A percentile compares a stretch with the other conserved stretches of the same genome.
Evolutionary conservation across 169 alveolate genomes (phyloP).

Genomic region (Cryptosporidium sp.): DNA sequence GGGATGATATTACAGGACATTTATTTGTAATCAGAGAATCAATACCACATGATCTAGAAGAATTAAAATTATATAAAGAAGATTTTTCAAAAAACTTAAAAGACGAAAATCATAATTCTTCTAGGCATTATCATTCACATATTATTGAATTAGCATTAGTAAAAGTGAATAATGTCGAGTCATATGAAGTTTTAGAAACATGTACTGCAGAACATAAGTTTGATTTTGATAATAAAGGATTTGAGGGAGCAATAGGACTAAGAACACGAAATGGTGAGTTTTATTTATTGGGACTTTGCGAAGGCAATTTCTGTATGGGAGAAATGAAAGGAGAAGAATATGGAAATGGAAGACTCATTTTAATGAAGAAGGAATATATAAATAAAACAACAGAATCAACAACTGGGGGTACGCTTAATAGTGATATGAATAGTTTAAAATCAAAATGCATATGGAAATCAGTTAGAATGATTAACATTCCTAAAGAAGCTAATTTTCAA

Average conservation of each 20-base stretch:
- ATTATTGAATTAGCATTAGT: conserved; percentile 63
- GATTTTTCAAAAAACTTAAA: background rate
- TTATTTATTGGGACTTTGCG: conserved; percentile 64
- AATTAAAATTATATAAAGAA: no score
- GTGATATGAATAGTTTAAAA: conserved; percentile 8
- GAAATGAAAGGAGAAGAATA: conserved; percentile 53
- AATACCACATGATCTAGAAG: conserved; percentile 35
- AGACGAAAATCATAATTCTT: background rate
- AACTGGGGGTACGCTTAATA: background rate
- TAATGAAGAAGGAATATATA: conserved; percentile 71
- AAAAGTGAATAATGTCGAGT: conserved; percentile 50
- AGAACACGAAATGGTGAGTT: conserved; percentile 65
- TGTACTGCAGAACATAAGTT: conserved; percentile 56
- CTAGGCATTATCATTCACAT: conserved; percentile 63
- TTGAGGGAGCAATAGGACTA: conserved; percentile 74
- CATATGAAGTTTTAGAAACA: conserved; percentile 64
- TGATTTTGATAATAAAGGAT: conserved; percentile 66
- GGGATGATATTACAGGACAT: conserved; percentile 41
- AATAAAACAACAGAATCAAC: background rate
- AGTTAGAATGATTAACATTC: conserved; percentile 55
- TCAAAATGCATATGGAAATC: conserved; percentile 72
- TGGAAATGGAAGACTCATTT: conserved; percentile 73
- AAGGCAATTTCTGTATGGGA: conserved; percentile 69
- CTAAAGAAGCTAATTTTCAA: conserved; percentile 67
- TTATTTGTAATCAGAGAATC: conserved; percentile 69